Conservation (phyloP, 371 early-diverging fungal species). For the Mortierella sp. region DNA sequence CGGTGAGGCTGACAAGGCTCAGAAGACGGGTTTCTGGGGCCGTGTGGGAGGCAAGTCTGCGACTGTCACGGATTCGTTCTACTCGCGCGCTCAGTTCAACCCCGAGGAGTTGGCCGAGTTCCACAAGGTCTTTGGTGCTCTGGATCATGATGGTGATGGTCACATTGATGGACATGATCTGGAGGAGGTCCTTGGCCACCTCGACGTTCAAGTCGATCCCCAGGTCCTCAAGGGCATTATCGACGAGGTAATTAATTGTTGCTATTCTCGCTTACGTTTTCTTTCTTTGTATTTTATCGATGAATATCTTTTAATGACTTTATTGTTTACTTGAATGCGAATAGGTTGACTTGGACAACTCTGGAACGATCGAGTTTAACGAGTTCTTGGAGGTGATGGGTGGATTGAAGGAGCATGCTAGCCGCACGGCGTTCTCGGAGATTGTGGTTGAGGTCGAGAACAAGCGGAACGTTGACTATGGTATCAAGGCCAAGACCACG, state of each 20-base stretch:
- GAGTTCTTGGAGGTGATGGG: slow-evolving; percentile 82
- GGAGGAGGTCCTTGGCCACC: slow-evolving; percentile 55
- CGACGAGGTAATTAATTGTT: slow-evolving; percentile 33
- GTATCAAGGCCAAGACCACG: slow-evolving; percentile 69
- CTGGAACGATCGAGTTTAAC: slow-evolving; percentile 76
- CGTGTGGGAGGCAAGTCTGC: slow-evolving; percentile 36
- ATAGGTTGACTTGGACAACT: slow-evolving; percentile 63
- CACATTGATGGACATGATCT: slow-evolving; percentile 65
- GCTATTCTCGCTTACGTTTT: not conserved
- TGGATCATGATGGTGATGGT: slow-evolving; percentile 75
- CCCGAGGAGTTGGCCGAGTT: slow-evolving; percentile 79
- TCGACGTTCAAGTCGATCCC: slow-evolving; percentile 57
- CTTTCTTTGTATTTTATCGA: not conserved
- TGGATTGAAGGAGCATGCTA: slow-evolving; percentile 68
- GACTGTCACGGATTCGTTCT: slow-evolving; percentile 59
- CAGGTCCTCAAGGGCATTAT: slow-evolving; percentile 56
- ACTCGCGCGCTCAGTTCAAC: slow-evolving; percentile 77
- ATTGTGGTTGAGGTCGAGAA: slow-evolving; percentile 55
- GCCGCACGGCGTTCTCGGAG: slow-evolving; percentile 57
- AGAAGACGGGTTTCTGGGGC: slow-evolving; percentile 45
- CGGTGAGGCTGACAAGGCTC: slow-evolving; percentile 2
- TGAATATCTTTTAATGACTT: not conserved
- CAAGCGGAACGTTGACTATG: slow-evolving; percentile 51
- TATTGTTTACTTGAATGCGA: not conserved
- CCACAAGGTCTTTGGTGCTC: slow-evolving; percentile 71